Evolutionary conservation across 129 eudicot species (phyloP).

Genomic region (Arctium minus): DNA sequence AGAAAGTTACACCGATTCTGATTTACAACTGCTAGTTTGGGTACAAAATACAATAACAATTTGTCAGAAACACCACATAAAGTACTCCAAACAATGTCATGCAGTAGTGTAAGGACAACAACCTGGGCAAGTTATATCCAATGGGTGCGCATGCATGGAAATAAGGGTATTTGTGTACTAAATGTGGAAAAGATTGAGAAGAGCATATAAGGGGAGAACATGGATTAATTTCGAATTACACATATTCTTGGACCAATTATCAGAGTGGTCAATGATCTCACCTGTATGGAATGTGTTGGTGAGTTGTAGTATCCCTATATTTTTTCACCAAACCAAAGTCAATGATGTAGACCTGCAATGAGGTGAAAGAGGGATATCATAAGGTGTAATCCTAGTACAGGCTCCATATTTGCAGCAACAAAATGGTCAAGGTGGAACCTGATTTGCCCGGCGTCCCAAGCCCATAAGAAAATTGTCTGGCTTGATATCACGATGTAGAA

Average conservation of each 20-base stretch:
- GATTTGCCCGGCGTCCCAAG: slow-evolving; percentile 63
- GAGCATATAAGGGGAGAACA: not conserved
- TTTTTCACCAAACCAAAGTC: slow-evolving; percentile 76
- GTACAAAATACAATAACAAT: not conserved
- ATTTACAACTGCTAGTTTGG: not conserved
- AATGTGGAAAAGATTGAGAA: not conserved
- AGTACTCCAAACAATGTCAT: not conserved
- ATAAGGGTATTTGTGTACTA: not conserved
- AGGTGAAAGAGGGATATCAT: not conserved
- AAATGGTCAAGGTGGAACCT: slow-evolving; percentile 31
- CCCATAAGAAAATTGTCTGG: slow-evolving; percentile 84
- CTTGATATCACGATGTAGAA: slow-evolving; percentile 71
- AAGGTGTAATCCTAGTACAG: not conserved
- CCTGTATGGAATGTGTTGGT: slow-evolving; percentile 80
- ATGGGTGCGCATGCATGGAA: not conserved
- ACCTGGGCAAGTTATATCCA: not conserved
- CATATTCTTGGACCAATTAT: not conserved
- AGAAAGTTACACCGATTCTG: not conserved
- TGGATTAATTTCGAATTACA: not conserved
- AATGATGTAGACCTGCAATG: slow-evolving; percentile 55
- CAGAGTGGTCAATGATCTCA: not conserved
- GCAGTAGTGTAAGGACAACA: not conserved
- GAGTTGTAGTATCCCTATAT: slow-evolving; percentile 56
- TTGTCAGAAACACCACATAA: not conserved
- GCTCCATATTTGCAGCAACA: not conserved